Evolutionary conservation across 257 asterid genomes (phyloP), one percentile per base, ranked within the genome.

Genomic region (Salvia rosmarinus): DNA sequence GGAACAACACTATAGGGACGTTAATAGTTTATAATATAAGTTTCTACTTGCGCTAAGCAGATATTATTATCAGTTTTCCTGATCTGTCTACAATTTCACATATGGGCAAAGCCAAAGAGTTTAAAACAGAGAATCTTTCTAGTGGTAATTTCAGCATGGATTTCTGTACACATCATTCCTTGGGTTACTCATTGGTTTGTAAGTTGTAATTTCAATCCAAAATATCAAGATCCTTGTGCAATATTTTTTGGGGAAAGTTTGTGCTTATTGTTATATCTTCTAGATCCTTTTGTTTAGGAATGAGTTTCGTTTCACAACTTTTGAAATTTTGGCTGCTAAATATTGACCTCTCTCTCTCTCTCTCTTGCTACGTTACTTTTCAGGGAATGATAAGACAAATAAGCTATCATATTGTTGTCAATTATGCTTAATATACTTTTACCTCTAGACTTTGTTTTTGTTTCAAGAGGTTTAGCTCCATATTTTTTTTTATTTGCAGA

Each of bases 401-500:
- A 59, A 37, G 28, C 5, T 46, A n/a, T 72, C 50, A 8, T 10
- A 49, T 40, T 54, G n/a, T 50, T 64, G n/a, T 34, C 55, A 52
- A 3, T 55, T 42, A n/a, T 65, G 56, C 70, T 60, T 54, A 44
- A 34, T 52, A 65, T 35, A 0, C 46, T 37, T 70, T 28, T 57
- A 56, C 35, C 1, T 62, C 32, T 68, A 6, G 47, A 10, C 10
- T 47, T 10, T 50, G 40, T 20, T 64, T 49, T 46, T 23, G 34
- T 37, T 43, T 21, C 19, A 57, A 76, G 44, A 42, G 63, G 43
- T 59, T 58, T 49, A 46, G 71, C 64, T 73, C 70, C 52, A 63
- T 71, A 50, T 9, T 66, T 43, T 58, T 60, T 58, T 43, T 50
- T 67, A n/a, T n/a, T n/a, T 81, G 74, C 87, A 94, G 99, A 81